phyloP scores from a whole-genome alignment of 1,284 basidiomycete species.

The Leccinum pallidistipes region DNA sequence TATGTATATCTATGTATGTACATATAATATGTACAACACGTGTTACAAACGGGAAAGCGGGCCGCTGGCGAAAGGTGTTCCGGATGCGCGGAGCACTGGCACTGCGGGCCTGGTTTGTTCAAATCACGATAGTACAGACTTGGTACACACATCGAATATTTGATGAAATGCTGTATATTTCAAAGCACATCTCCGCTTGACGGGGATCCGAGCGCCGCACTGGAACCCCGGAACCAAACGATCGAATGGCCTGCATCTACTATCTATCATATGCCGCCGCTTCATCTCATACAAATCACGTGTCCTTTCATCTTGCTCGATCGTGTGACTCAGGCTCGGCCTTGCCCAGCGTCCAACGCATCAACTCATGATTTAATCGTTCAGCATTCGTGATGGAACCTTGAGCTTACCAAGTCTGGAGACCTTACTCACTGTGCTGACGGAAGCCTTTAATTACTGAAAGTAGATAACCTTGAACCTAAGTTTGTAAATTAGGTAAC shows the following conservation, averaged over 20 bases:
- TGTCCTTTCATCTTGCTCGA: not conserved
- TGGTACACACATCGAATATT: not conserved
- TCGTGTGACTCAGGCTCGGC: not conserved
- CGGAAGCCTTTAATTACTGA: not conserved
- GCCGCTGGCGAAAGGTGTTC: not conserved
- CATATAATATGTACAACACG: not conserved
- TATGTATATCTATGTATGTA: not conserved
- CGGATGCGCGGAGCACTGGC: not conserved
- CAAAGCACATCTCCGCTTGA: not conserved
- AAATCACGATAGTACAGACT: not conserved
- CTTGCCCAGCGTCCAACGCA: not conserved
- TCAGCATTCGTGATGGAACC: not conserved
- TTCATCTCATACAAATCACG: not conserved
- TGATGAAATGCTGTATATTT: not conserved
- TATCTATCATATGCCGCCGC: not conserved
- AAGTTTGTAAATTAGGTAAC: not conserved
- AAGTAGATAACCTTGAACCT: not conserved
- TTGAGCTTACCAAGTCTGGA: not conserved
- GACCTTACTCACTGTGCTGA: too few species aligned
- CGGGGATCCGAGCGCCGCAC: not conserved
- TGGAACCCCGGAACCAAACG: not conserved
- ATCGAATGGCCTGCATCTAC: not conserved
- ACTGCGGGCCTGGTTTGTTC: too few species aligned
- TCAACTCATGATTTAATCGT: not conserved
- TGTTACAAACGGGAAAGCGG: not conserved